Evolutionary conservation across 495 filamentous ascomycete species (phyloP).

Genomic region (Neurospora sp.): DNA sequence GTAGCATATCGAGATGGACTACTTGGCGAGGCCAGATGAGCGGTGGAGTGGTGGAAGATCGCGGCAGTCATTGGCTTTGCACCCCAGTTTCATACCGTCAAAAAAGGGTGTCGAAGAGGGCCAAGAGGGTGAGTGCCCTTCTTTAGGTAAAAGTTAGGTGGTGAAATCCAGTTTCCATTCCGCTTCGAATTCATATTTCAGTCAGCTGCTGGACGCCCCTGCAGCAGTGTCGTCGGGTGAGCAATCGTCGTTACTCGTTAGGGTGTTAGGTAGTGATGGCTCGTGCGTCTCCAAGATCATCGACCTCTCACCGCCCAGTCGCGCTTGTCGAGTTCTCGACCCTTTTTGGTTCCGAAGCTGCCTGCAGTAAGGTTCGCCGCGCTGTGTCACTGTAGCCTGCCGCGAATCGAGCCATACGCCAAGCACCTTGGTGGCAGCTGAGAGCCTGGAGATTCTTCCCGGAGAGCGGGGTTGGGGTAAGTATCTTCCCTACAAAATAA

Average conservation of each 20-base stretch:
- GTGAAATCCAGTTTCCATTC: not conserved
- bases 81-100: not conserved
- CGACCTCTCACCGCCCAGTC: not conserved
- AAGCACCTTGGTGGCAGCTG: not conserved
- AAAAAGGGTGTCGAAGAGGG: not conserved
- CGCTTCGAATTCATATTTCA: not conserved
- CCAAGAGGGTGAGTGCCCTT: not conserved
- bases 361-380: not conserved
- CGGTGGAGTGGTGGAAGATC: slow-evolving; percentile 4
- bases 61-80: slow-evolving; percentile 1
- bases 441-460: not conserved
- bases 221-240: not conserved
- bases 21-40: slow-evolving; percentile 9
- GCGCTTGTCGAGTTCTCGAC: not conserved
- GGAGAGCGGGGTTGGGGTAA: not conserved
- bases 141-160: not conserved
- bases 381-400: not conserved
- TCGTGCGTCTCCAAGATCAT: not conserved
- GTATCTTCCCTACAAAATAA: not conserved
- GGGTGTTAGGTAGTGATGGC: not conserved
- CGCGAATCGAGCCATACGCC: not conserved
- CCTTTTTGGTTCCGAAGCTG: not conserved
- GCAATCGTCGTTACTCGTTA: not conserved
- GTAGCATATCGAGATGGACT: not conserved
- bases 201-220: not conserved